Percentiles rank a stretch among this genome's conserved stretches.
Evolutionary conservation across 129 eudicot genomes (phyloP).

Genomic region (Glebionis coronaria): DNA sequence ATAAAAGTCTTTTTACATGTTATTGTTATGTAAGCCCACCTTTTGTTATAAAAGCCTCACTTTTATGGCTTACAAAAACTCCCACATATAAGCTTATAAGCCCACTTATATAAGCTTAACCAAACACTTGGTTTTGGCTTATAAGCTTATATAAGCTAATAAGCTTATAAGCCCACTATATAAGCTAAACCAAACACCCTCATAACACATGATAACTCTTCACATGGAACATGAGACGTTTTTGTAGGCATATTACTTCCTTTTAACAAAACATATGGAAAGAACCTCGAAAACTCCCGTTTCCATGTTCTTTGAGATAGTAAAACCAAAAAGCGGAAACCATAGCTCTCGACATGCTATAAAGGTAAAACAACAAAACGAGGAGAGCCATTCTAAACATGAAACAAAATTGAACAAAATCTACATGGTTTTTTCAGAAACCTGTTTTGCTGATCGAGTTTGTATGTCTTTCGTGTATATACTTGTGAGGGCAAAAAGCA

Average conservation of each 20-base stretch:
- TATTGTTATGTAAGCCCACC: too few relatives aligned
- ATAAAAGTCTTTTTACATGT: too few relatives aligned
- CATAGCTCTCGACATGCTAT: constrained; percentile 4
- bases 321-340: constrained; percentile 10
- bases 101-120: too few relatives aligned
- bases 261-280: neutral
- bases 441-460: constrained; percentile 39
- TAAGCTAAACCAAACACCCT: too few relatives aligned
- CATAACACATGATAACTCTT: too few relatives aligned
- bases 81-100: too few relatives aligned
- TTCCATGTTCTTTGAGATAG: constrained; percentile 16
- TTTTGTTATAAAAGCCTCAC: too few relatives aligned
- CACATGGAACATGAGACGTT: neutral
- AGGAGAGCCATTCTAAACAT: neutral
- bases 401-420: constrained; percentile 12
- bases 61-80: too few relatives aligned
- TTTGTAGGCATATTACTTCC: neutral
- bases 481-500: constrained; percentile 84
- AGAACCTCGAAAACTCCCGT: constrained; percentile 19
- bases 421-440: constrained; percentile 53
- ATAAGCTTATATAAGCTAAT: too few relatives aligned
- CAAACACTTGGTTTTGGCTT: too few relatives aligned
- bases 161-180: too few relatives aligned
- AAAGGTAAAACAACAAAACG: neutral
- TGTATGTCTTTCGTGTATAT: constrained; percentile 79